Evolutionary conservation across 768 basidiomycete genomes (phyloP), one percentile per base, ranked within the genome.

Genomic region (Cystobasidium tubakii): DNA sequence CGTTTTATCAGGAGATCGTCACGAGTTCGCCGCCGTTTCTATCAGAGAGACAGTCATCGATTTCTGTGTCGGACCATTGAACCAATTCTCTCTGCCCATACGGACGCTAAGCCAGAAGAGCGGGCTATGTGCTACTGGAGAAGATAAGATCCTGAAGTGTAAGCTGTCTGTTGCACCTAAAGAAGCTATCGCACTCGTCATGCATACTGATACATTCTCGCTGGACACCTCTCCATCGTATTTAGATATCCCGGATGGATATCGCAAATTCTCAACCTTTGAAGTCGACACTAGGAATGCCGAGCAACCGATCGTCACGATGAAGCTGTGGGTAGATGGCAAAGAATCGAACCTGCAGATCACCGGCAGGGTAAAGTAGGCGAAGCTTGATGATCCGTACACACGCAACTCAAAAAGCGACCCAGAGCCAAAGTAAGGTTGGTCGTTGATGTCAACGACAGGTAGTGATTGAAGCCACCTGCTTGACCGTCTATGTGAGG

Each of bases 221-320:
- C n/a, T n/a, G n/a, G n/a, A n/a, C n/a, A n/a, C n/a, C n/a, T n/a
- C 46, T 4, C n/a, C 46, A 3, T 17, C 46, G 12, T 19, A 50
- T 17, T 36, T 84, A 87, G 76, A 89, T 77, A 81, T 89, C 23
- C 84, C 88, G 0, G 81, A 82, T 27, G 89, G 89, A 15, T 88
- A 89, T 78, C 83, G 83, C 76, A 90, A 90, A 80, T 88, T 87
- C 86, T 86, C 88, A 1, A 81, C 87, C 0, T 84, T 91, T 55
- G 88, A 89, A 79, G 82, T 91, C 29, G 88, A 91, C 78, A 89
- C 88, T 0, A 83, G 83, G 33, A 82, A 88, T 76, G 76, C 80
- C 3, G 78, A 82, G 34, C 81, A 82, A 27, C 90, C 90, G 0
- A 82, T 80, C 15, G 79, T 89, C 21, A 82, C 82, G 29, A 77